Evolutionary conservation across 768 basidiomycete species (phyloP).

Genomic region (Phanerochaete sordida): DNA sequence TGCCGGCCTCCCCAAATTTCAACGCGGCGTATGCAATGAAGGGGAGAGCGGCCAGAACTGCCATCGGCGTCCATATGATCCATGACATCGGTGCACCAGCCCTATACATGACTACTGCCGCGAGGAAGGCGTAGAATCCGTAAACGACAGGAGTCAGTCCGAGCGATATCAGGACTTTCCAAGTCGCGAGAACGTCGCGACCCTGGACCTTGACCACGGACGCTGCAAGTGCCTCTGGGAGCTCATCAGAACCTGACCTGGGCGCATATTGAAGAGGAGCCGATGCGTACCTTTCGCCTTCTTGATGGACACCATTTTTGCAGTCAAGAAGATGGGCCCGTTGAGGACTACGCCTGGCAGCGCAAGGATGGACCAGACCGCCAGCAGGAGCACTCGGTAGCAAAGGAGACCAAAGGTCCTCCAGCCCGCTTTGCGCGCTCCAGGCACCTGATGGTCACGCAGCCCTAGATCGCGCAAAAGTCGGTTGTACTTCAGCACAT

Average conservation of each 20-base stretch:
- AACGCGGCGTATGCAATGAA: constrained; percentile 89
- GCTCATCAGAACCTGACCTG: too few relatives aligned
- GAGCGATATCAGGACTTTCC: constrained; percentile 94
- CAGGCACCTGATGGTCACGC: constrained; percentile 91
- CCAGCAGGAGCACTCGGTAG: constrained; percentile 76
- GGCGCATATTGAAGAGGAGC: background rate
- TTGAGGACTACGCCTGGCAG: constrained; percentile 90
- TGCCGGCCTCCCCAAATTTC: constrained; percentile 95
- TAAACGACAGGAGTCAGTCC: constrained; percentile 86
- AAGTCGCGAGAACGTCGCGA: constrained; percentile 90
- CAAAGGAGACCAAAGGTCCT: constrained; percentile 78
- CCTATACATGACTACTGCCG: constrained; percentile 66
- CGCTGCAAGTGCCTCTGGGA: constrained; percentile 94
- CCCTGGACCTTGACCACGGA: constrained; percentile 93
- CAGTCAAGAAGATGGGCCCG: constrained; percentile 90
- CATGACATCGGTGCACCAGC: constrained; percentile 59
- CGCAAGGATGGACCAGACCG: constrained; percentile 78
- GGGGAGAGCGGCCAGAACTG: constrained; percentile 70
- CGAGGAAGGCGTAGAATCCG: constrained; percentile 74
- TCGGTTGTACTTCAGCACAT: constrained; percentile 89
- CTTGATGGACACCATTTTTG: constrained; percentile 77
- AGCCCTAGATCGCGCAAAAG: constrained; percentile 83
- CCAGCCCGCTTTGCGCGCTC: constrained; percentile 81
- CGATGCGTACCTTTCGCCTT: constrained; percentile 77
- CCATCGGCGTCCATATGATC: constrained; percentile 70